A percentile compares a stretch with the other conserved stretches of the same genome.
phyloP scores from a whole-genome alignment of 2,329 filamentous ascomycete genomes.

The Hypoxylon sp. region DNA sequence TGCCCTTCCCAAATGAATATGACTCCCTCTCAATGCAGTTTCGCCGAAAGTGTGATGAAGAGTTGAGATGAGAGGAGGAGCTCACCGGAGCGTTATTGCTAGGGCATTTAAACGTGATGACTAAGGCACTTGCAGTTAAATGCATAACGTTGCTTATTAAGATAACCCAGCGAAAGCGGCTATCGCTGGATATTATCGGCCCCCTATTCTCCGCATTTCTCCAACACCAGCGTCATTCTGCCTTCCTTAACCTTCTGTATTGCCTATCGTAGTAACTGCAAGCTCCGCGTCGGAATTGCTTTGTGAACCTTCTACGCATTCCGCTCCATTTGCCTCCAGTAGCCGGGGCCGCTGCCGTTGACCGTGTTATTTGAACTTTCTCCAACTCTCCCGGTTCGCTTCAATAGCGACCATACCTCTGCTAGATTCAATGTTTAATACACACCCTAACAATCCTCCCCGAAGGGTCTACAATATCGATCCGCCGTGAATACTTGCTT shows the following conservation, averaged over 20 bases:
- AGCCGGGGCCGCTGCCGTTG: constrained; percentile 20
- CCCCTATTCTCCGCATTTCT: constrained; percentile 30
- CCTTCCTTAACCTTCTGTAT: constrained; percentile 5
- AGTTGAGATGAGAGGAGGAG: no score
- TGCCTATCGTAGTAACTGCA: neutral
- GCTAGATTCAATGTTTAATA: constrained; percentile 20
- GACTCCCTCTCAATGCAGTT: neutral
- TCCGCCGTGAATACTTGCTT: constrained; percentile 12
- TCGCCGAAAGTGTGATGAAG: no score
- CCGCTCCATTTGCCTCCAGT: constrained; percentile 36
- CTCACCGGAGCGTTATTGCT: no score
- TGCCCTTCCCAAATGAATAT: neutral
- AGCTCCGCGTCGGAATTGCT: constrained; percentile 27
- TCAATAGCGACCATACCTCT: constrained; percentile 11
- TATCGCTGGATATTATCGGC: constrained; percentile 36
- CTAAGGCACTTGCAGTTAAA: neutral
- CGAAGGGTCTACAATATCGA: constrained; percentile 10
- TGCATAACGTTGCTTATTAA: neutral
- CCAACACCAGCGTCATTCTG: constrained; percentile 24
- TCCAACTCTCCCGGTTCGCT: neutral
- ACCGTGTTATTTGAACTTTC: constrained; percentile 11
- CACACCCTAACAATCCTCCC: neutral
- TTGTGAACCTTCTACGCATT: constrained; percentile 30
- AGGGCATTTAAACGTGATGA: neutral
- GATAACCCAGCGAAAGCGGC: constrained; percentile 12